A percentile compares a stretch with the other conserved stretches of the same genome.
phyloP scores from a whole-genome alignment of 352 stramenopile species.

The Labyrinthula sp. region DNA sequence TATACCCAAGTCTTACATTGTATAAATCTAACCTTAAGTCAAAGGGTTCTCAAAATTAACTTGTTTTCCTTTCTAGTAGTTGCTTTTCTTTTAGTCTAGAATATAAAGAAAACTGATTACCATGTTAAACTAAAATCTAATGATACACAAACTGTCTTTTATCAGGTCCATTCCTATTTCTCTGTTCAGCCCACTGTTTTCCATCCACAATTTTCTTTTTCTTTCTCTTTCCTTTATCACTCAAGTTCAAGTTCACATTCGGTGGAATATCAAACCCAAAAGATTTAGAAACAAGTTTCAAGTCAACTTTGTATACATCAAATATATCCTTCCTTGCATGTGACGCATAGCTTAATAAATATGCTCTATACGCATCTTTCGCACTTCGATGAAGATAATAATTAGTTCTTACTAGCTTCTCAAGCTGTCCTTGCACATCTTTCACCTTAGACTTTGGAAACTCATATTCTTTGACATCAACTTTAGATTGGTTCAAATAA shows the following conservation, averaged over 20 bases:
- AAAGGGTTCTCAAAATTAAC: too few relatives aligned
- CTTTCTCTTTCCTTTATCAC: conserved; percentile 16
- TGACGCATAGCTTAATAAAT: conserved; percentile 87
- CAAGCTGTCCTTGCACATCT: conserved; percentile 86
- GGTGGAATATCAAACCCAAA: conserved; percentile 91
- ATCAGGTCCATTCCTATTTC: conserved; percentile 22
- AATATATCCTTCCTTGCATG: conserved; percentile 95
- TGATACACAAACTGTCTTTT: conserved; percentile 32
- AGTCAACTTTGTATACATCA: conserved; percentile 84
- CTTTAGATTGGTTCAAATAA: conserved; percentile 89
- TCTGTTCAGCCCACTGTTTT: not conserved
- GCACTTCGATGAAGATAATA: conserved; percentile 94
- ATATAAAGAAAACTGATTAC: too few relatives aligned
- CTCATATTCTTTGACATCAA: conserved; percentile 95
- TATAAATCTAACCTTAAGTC: too few relatives aligned
- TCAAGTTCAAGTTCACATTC: conserved; percentile 74
- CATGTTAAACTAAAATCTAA: too few relatives aligned
- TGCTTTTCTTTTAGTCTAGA: too few relatives aligned
- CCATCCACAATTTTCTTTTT: conserved; percentile 6
- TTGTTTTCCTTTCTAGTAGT: too few relatives aligned
- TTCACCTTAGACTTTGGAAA: conserved; percentile 88
- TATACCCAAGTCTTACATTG: too few relatives aligned
- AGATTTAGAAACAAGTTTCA: conserved; percentile 76
- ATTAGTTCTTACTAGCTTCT: conserved; percentile 93
- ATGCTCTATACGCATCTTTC: conserved; percentile 87